These are phyloP conservation scores for Blastobotrys parvus DNA, from an alignment of 805 yeast species.

Conservation along the genomic window DNA sequence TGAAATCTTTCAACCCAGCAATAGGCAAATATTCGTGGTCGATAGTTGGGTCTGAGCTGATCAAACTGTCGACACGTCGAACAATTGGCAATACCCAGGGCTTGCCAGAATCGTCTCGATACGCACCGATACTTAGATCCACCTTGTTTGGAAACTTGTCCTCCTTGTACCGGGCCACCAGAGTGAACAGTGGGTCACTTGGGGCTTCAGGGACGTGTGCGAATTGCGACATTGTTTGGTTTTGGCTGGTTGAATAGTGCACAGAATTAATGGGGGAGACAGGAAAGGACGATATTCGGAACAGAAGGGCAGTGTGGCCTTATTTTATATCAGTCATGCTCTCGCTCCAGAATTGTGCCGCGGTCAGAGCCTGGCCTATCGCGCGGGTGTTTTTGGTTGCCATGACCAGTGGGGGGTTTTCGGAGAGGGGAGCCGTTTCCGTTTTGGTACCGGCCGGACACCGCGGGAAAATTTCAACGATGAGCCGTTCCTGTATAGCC, in stretches of 20 bases:
- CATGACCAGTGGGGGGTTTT: no score
- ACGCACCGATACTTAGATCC: slow-evolving; percentile 80
- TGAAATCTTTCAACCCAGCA: slow-evolving; percentile 62
- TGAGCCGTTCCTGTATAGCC: no score
- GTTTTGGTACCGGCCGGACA: no score
- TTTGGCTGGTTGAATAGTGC: background rate
- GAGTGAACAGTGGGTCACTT: slow-evolving; percentile 80
- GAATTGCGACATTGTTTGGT: slow-evolving; percentile 6
- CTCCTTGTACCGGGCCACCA: slow-evolving; percentile 32
- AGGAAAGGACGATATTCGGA: background rate
- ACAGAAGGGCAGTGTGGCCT: no score
- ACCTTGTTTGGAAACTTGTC: slow-evolving; percentile 46
- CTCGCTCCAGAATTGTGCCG: no score
- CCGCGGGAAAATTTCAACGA: no score
- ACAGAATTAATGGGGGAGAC: background rate
- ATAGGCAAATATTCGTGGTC: slow-evolving; percentile 90
- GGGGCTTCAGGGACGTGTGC: slow-evolving; percentile 35
- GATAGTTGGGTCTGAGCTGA: slow-evolving; percentile 55
- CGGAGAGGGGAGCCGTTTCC: no score
- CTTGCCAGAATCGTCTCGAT: slow-evolving; percentile 59
- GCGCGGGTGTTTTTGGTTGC: no score
- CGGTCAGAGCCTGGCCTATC: no score
- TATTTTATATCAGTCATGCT: no score
- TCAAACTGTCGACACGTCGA: slow-evolving; percentile 52
- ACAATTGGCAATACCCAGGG: slow-evolving; percentile 71